phyloP scores from a whole-genome alignment of 148 eudicot genomes.

The Vaccinium myrtillus region DNA sequence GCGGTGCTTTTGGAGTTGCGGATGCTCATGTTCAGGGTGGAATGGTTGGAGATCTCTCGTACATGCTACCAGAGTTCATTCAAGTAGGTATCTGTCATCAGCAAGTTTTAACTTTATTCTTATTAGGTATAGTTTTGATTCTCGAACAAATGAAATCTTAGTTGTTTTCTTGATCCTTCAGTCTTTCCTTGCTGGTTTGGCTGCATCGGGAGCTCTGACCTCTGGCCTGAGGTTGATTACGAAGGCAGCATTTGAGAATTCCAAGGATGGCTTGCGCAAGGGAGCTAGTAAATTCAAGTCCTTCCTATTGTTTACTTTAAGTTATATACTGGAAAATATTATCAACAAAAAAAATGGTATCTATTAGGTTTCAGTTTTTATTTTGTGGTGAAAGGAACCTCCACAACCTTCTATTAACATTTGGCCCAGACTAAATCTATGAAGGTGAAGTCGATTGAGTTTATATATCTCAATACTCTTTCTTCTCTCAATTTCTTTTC shows the following conservation, averaged over 20 bases:
- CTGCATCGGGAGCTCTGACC: slow-evolving; percentile 60
- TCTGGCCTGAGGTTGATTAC: slow-evolving; percentile 53
- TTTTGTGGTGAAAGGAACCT: background rate
- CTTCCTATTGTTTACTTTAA: background rate
- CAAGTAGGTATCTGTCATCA: slow-evolving; percentile 35
- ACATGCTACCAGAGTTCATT: slow-evolving; percentile 50
- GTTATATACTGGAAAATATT: background rate
- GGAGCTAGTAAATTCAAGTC: slow-evolving; percentile 44
- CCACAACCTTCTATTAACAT: background rate
- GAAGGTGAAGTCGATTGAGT: background rate
- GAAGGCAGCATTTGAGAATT: slow-evolving; percentile 49
- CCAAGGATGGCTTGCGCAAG: slow-evolving; percentile 48
- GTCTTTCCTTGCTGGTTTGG: slow-evolving; percentile 56
- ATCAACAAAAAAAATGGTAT: background rate
- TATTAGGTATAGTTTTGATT: background rate
- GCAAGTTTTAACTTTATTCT: background rate
- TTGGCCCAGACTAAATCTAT: background rate
- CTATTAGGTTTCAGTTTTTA: background rate
- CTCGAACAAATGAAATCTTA: background rate
- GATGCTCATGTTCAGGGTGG: slow-evolving; percentile 72
- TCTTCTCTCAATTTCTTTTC: background rate
- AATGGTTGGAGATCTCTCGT: slow-evolving; percentile 57
- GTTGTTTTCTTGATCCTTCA: slow-evolving; percentile 12
- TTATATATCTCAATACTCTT: background rate
- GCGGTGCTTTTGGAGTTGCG: slow-evolving; percentile 51